phyloP scores from a whole-genome alignment of 768 basidiomycete species.

The Mycena amicta region DNA sequence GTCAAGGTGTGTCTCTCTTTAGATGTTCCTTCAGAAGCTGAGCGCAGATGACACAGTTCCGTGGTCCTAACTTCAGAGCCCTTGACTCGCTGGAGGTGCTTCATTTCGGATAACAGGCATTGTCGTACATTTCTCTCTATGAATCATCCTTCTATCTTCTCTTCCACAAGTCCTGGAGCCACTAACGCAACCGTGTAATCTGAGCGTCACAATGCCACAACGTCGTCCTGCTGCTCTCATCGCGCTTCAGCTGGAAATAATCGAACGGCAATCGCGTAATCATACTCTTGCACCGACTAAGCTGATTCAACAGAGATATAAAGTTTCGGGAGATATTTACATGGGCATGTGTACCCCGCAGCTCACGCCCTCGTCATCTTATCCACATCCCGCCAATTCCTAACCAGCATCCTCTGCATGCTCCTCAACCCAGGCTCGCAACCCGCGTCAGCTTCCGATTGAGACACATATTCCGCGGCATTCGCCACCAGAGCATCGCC shows the following conservation, averaged over 20 bases:
- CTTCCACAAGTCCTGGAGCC: too few relatives aligned
- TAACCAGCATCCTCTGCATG: slow-evolving; percentile 41
- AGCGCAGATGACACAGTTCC: background rate
- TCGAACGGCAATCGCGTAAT: too few relatives aligned
- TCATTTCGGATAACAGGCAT: background rate
- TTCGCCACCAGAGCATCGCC: slow-evolving; percentile 42
- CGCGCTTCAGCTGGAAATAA: too few relatives aligned
- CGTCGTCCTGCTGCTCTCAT: slow-evolving; percentile 12
- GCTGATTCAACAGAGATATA: too few relatives aligned
- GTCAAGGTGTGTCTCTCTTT: background rate
- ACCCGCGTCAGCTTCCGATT: slow-evolving; percentile 27
- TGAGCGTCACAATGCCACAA: slow-evolving; percentile 5
- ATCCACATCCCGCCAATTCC: slow-evolving; percentile 47
- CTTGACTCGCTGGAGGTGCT: background rate
- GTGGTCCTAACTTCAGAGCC: background rate
- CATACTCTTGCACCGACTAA: too few relatives aligned
- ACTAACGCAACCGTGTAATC: slow-evolving; percentile 8
- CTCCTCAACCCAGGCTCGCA: slow-evolving; percentile 36
- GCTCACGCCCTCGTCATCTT: slow-evolving; percentile 27
- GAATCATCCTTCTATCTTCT: too few relatives aligned
- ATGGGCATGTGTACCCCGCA: too few relatives aligned
- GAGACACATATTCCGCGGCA: slow-evolving; percentile 36
- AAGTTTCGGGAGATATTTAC: too few relatives aligned
- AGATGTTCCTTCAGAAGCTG: too few relatives aligned
- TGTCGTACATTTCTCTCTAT: too few relatives aligned